Evolutionary conservation across 805 yeast genomes (phyloP), one percentile per base, ranked within the genome.

Genomic region (Spathaspora girioi): DNA sequence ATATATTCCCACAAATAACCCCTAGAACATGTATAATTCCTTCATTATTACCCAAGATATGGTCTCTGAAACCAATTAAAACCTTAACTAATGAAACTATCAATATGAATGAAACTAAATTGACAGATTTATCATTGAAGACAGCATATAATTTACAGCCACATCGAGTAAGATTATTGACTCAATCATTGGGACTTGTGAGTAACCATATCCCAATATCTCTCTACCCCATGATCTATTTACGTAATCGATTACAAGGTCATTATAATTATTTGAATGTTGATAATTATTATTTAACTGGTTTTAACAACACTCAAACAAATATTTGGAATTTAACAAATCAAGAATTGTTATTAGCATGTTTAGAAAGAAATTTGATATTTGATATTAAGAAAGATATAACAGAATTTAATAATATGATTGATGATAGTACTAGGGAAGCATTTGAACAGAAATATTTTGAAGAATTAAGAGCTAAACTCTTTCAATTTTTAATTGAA

Each of bases 1-100:
- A 75, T 49, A 61, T 70, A 3, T 60, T 81, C 47, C 88, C 88
- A 0, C 79, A 78, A 54, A 59, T 83, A 4, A 76, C 83, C 0
- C 85, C 87, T 9, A 76, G 76, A 67, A 82, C 86, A 10, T 83
- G 87, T 62, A 68, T 79, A 9, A 67, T 81, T 31, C 85, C 86
- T 1, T 64, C 66, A 7, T 65, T 80, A 20, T 57, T 72, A 38
- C 75, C 78, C 41, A 69, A 64, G 50, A 63, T 64, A 46, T 67
- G 68, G 71, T 64, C 50, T 51, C 60, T 54, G 1, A 54, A 55
- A n/a, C 43, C 59, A 12, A 56, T 54, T 19, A 46, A 43, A 1
- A 47, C 52, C n/a, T 51, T 62, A 41, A 54, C 17, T 42, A 58
- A 27, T 6, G 56, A 56, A 17, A 35, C 31, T 12, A 31, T 48